A percentile compares a stretch with the other conserved stretches of the same genome.
phyloP scores from a whole-genome alignment of 163 green algal genomes.

The Volvox carteri region DNA sequence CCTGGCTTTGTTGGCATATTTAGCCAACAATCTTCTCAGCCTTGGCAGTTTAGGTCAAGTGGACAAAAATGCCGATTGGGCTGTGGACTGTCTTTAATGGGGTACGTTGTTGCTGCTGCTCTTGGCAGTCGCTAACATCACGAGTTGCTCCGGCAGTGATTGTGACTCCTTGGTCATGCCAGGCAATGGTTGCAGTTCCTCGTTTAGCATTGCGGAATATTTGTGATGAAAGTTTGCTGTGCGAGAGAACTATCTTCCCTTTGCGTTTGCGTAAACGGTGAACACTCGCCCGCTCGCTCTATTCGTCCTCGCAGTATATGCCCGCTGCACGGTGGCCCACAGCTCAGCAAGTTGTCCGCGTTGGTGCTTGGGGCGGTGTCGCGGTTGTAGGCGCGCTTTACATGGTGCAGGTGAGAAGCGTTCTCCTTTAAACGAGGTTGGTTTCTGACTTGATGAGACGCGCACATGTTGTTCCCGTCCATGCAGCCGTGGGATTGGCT shows the following conservation, averaged over 20 bases:
- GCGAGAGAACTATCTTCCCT: no score
- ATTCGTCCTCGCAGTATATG: constrained; percentile 27
- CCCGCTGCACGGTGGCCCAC: constrained; percentile 22
- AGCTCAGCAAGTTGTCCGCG: background rate
- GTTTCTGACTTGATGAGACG: no score
- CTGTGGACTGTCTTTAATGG: constrained; percentile 51
- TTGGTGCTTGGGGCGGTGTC: constrained; percentile 47
- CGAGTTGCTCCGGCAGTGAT: constrained; percentile 1
- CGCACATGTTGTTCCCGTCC: background rate
- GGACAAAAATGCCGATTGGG: constrained; percentile 42
- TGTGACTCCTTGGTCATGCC: background rate
- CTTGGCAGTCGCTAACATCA: background rate
- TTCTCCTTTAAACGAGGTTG: no score
- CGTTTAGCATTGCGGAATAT: no score
- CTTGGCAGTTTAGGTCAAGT: background rate
- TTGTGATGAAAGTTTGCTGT: no score
- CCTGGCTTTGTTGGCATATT: background rate
- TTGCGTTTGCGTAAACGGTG: no score
- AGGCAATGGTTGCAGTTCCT: no score
- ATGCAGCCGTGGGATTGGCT: constrained; percentile 53
- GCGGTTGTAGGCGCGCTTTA: constrained; percentile 20
- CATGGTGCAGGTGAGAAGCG: constrained; percentile 32
- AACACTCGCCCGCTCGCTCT: no score
- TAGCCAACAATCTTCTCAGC: background rate
- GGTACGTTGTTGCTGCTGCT: constrained; percentile 4